phyloP scores from a whole-genome alignment of 345 rosid species.

The Sisymbrium altissimum region DNA sequence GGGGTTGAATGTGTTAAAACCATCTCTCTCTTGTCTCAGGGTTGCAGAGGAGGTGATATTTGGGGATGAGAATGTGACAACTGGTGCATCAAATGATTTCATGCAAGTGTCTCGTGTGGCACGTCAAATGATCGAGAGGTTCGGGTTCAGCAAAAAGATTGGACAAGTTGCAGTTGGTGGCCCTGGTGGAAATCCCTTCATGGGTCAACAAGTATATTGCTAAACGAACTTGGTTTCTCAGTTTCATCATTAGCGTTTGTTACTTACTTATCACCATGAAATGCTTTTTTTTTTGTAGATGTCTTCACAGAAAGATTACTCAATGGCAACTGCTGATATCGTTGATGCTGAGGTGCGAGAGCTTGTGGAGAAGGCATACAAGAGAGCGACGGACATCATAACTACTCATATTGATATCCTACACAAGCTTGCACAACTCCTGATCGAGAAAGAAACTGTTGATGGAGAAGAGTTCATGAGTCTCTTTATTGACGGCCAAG shows the following conservation, averaged over 20 bases:
- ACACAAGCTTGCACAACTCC: slow-evolving; percentile 86
- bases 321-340: slow-evolving; percentile 96
- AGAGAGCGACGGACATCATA: slow-evolving; percentile 68
- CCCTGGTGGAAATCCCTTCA: slow-evolving; percentile 93
- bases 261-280: background rate
- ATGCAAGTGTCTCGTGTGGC: slow-evolving; percentile 99
- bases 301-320: slow-evolving; percentile 97
- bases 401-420: slow-evolving; percentile 75
- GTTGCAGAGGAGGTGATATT: slow-evolving; percentile 97
- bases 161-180: slow-evolving; percentile 96
- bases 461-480: slow-evolving; percentile 99
- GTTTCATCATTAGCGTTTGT: background rate
- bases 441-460: slow-evolving; percentile 90
- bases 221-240: background rate
- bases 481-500: slow-evolving; percentile 94
- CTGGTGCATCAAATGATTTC: slow-evolving; percentile 98
- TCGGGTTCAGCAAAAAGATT: slow-evolving; percentile 95
- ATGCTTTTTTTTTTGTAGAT: slow-evolving; percentile 41
- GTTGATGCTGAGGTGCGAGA: slow-evolving; percentile 92
- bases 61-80: slow-evolving; percentile 87
- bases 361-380: slow-evolving; percentile 74
- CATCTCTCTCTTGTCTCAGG: slow-evolving; percentile 36
- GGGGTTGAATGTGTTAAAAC: background rate
- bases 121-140: slow-evolving; percentile 99
- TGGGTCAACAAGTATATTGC: slow-evolving; percentile 57